Percentiles rank a stretch among this genome's conserved stretches.
These are phyloP conservation scores for Physcomitrium patens DNA, from an alignment of 225 moss, liverwort and hornwort genomes.

Conservation along the genomic window DNA sequence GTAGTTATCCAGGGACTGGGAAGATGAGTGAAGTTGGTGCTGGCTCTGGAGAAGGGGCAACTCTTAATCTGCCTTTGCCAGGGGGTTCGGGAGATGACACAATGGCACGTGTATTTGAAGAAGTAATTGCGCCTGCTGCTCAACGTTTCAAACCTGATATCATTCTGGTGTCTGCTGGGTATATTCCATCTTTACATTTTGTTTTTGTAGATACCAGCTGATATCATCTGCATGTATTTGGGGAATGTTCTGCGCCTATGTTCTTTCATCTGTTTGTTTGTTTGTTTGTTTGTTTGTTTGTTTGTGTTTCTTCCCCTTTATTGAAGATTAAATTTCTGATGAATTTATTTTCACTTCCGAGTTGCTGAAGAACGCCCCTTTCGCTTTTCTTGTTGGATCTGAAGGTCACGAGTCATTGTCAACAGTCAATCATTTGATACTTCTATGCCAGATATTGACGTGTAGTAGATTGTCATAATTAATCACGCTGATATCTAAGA, in stretches of 20 bases:
- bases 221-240: too few species aligned
- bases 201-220: background rate
- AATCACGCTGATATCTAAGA: background rate
- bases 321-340: too few species aligned
- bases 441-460: background rate
- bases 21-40: constrained; percentile 84
- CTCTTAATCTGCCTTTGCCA: constrained; percentile 87
- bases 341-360: too few species aligned
- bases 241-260: too few species aligned
- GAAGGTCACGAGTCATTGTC: background rate
- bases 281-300: too few species aligned
- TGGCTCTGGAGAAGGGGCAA: constrained; percentile 86
- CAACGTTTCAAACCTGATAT: constrained; percentile 91
- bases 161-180: constrained; percentile 97
- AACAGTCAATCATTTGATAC: constrained; percentile 5
- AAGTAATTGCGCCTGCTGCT: constrained; percentile 89
- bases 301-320: too few species aligned
- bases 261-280: too few species aligned
- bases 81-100: constrained; percentile 87
- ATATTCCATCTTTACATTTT: constrained; percentile 21
- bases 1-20: constrained; percentile 95
- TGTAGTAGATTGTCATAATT: background rate
- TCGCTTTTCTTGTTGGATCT: constrained; percentile 12
- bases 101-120: constrained; percentile 81
- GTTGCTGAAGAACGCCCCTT: too few species aligned